Percentiles rank a stretch among this genome's conserved stretches.
Evolutionary conservation across 2,329 filamentous ascomycete species (phyloP).

Genomic region (Penicillium sp.): DNA sequence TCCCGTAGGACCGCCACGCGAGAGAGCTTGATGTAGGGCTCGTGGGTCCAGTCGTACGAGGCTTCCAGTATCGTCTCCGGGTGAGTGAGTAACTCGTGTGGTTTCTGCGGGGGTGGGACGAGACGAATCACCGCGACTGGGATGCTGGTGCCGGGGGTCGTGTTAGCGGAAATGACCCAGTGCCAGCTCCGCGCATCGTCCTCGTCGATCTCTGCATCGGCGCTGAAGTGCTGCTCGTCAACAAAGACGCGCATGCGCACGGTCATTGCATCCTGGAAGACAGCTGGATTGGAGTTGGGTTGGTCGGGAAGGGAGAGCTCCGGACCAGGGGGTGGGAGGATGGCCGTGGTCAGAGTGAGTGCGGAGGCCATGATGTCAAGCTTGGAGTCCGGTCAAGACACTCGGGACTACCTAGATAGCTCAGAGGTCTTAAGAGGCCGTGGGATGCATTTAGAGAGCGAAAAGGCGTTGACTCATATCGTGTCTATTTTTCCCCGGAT

Average conservation of each 20-base stretch:
- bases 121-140: conserved; percentile 76
- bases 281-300: conserved; percentile 40
- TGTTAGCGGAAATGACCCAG: conserved; percentile 71
- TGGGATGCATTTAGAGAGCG: neutral
- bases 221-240: conserved; percentile 55
- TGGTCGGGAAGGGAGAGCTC: conserved; percentile 25
- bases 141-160: conserved; percentile 41
- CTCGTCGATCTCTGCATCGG: conserved; percentile 72
- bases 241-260: conserved; percentile 59
- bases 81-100: conserved; percentile 50
- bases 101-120: conserved; percentile 73
- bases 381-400: neutral
- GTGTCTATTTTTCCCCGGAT: too few species aligned
- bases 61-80: conserved; percentile 15
- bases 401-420: too few species aligned
- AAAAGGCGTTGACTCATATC: too few species aligned
- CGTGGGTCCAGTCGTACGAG: conserved; percentile 53
- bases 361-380: conserved; percentile 1
- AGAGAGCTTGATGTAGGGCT: conserved; percentile 80
- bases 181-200: conserved; percentile 80
- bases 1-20: conserved; percentile 67
- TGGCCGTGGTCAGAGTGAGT: conserved; percentile 11
- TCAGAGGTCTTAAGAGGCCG: neutral
- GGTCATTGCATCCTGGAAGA: conserved; percentile 61
- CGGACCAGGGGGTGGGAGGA: conserved; percentile 27